Base-by-base conservation (phyloP, 495 filamentous ascomycete species). In the Hypoxylon intermedium region DNA sequence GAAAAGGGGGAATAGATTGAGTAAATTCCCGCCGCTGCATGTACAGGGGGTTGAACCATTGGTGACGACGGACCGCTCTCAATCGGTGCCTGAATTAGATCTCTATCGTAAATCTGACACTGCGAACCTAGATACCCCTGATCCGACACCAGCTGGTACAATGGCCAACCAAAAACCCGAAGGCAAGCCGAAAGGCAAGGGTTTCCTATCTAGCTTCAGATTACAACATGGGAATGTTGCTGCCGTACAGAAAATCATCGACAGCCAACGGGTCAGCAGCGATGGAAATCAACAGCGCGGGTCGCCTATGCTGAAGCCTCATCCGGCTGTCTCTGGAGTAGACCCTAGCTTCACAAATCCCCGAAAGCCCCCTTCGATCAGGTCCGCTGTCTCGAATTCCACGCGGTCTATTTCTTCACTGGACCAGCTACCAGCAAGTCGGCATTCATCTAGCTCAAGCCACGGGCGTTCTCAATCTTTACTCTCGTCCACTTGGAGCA, bases 1-100 rank as follows among this genome's bases (percentile, higher is more conserved):
- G 67, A 79, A 71, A 57, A 69, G 44, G 33, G 71, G 71, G 58
- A 72, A 73, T 55, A 72, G 58, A 21, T 60, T 76, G 62, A 72
- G 53, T 60, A 76, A 77, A 41, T 36, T 65, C 40, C 63, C 67
- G 40, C 73, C 71, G 31, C 47, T 53, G 9, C 53, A 66, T 20
- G 36, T 55, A 38, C 47, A 52, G 40, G 48, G 48, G 16, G 36
- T 52, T 33, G 58, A 58, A 19, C 63, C 72, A 5, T 47, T 67
- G 34, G 41, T 63, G 30, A 23, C 58, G 18, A 51, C 65, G 16
- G 41, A 64, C 45, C 63, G 52, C 20, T 67, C 68, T 23, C 60
- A 50, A 15, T 69, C 68, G 24, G 56, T 63, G 31, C 65, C 63
- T 20, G 60, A 71, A 41, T 42, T 71, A 42, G 59, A 56, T 16